Evolutionary conservation across 306 rosid genomes (phyloP), one percentile per base, ranked within the genome.

Genomic region (Sindora glabra): DNA sequence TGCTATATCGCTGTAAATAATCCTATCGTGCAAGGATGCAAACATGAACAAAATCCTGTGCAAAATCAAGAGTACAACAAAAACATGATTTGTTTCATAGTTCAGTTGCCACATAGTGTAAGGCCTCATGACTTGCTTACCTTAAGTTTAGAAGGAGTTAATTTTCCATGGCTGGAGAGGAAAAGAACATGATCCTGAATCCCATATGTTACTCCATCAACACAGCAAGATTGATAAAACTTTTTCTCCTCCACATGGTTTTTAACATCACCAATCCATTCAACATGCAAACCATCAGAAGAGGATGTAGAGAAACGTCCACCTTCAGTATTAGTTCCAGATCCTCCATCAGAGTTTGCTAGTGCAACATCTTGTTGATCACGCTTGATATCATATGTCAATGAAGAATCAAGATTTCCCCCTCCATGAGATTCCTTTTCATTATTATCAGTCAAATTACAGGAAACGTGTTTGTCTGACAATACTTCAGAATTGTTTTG

Each of bases 111-210:
- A 45, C 24, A 64, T 44, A 60, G 60, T 19, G 44, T 46, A 39
- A 71, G 36, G 59, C n/a, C 34, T 63, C 29, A 61, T 61, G 29
- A 39, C 77, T 75, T 61, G 55, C 95, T 92, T 77, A 60, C 99
- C 89, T 86, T 89, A 76, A 92, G 85, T 75, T 77, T 89, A 54
- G 78, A 82, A 62, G 96, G 95, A 56, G 48, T 55, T 74, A 86
- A 59, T 74, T 82, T 81, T 27, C 86, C 97, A 52, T 72, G 56
- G 68, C 40, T 61, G 47, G 84, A 71, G 3, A 38, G 71, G 61
- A 92, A 78, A 81, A 89, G 83, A 54, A 83, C 95, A 73, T 83
- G 86, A 51, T 78, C 88, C 41, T 79, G 85, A 68, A 89, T 72
- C 62, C 78, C 73, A 74, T 89, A 86, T 13, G 74, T 69, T 64